Percentiles rank a stretch among this genome's conserved stretches.
Evolutionary conservation across 2,329 filamentous ascomycete genomes (phyloP).

Genomic region (Epichloe gansuensis): DNA sequence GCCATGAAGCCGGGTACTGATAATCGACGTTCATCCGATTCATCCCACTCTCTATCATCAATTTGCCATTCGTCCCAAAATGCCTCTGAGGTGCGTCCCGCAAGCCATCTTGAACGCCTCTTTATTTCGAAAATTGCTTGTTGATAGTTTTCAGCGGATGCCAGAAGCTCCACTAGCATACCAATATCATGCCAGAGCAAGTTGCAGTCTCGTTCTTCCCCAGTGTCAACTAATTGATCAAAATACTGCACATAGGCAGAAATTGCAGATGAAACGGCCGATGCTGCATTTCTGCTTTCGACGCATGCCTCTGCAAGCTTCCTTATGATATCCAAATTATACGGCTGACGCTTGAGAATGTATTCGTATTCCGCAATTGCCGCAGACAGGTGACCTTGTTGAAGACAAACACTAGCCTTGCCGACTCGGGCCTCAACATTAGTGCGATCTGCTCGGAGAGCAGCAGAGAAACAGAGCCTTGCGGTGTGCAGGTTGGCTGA

Average conservation of each 20-base stretch:
- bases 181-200: slow-evolving; percentile 71
- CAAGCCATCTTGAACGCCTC: slow-evolving; percentile 64
- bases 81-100: slow-evolving; percentile 58
- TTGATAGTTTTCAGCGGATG: slow-evolving; percentile 46
- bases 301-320: slow-evolving; percentile 45
- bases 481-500: slow-evolving; percentile 38
- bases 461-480: slow-evolving; percentile 45
- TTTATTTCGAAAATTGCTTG: slow-evolving; percentile 60
- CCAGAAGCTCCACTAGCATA: slow-evolving; percentile 72
- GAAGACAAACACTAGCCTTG: slow-evolving; percentile 44
- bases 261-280: slow-evolving; percentile 26
- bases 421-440: slow-evolving; percentile 45
- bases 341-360: slow-evolving; percentile 37
- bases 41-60: slow-evolving; percentile 86
- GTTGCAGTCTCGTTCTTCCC: slow-evolving; percentile 20
- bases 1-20: slow-evolving; percentile 48
- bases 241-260: slow-evolving; percentile 37
- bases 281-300: slow-evolving; percentile 34
- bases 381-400: slow-evolving; percentile 38
- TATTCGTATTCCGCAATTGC: slow-evolving; percentile 45
- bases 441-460: slow-evolving; percentile 42
- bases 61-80: slow-evolving; percentile 62
- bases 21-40: slow-evolving; percentile 53
- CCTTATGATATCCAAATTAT: slow-evolving; percentile 41
- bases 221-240: slow-evolving; percentile 24